Percentiles rank a stretch among this genome's conserved stretches.
Conservation (phyloP, 306 rosid species). For the Begonia fuchsioides region DNA sequence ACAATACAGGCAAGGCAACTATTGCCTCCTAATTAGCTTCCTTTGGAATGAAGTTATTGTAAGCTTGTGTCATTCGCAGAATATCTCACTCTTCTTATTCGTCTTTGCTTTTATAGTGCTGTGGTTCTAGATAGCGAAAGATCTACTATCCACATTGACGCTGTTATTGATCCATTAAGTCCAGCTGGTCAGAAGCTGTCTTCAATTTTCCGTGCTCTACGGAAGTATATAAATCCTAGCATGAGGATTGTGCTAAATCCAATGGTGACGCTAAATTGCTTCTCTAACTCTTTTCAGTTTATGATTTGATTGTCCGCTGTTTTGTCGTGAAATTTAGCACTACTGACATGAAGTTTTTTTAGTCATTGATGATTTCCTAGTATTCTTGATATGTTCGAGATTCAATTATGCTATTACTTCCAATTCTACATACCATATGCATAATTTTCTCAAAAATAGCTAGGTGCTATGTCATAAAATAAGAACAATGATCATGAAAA, state of each 20-base stretch:
- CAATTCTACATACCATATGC: too few species aligned
- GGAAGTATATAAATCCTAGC: conserved; percentile 80
- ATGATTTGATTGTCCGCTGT: too few species aligned
- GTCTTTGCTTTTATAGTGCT: conserved; percentile 56
- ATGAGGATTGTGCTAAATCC: conserved; percentile 95
- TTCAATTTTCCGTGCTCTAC: conserved; percentile 65
- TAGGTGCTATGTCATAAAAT: too few species aligned
- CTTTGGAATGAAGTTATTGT: neutral
- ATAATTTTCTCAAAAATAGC: too few species aligned
- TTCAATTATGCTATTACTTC: too few species aligned
- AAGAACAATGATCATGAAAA: too few species aligned
- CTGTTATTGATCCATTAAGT: conserved; percentile 88
- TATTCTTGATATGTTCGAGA: too few species aligned
- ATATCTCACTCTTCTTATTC: conserved; percentile 9
- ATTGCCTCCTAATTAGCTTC: neutral
- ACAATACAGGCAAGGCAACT: conserved; percentile 41
- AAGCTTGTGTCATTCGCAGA: neutral
- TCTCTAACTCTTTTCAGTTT: conserved; percentile 1
- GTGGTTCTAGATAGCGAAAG: conserved; percentile 50
- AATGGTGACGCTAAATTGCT: conserved; percentile 42
- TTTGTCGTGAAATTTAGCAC: too few species aligned
- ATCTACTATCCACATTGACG: conserved; percentile 82
- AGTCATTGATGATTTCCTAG: too few species aligned
- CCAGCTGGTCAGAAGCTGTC: conserved; percentile 83
- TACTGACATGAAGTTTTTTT: too few species aligned